Percentiles rank a stretch among this genome's conserved stretches.
Evolutionary conservation across 2,329 filamentous ascomycete species (phyloP).

Genomic region (Macrophomina phaseolina): DNA sequence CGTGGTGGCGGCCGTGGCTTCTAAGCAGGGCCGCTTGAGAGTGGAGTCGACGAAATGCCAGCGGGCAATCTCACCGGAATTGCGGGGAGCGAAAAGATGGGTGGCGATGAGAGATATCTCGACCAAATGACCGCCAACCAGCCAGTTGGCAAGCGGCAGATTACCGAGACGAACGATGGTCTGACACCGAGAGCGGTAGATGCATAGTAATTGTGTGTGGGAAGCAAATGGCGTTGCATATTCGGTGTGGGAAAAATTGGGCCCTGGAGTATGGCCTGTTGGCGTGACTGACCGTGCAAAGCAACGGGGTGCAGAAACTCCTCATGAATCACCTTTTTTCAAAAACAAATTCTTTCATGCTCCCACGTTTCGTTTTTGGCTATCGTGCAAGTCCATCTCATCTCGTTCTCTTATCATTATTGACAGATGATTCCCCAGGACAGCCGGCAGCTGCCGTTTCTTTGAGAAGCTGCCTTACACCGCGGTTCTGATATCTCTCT

Average conservation of each 20-base stretch:
- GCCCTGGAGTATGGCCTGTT: not conserved
- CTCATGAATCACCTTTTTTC: not conserved
- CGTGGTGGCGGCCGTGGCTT: conserved; percentile 45
- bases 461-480: not conserved
- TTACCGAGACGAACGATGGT: not conserved
- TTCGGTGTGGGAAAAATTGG: conserved; percentile 1
- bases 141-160: not conserved
- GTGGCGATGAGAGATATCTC: not conserved
- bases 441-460: not conserved
- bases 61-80: not conserved
- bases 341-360: conserved; percentile 5
- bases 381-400: conserved; percentile 8
- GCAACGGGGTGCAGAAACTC: conserved; percentile 5
- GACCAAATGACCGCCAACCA: not conserved
- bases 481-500: not conserved
- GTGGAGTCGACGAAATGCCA: not conserved
- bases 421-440: not conserved
- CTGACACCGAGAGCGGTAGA: not conserved
- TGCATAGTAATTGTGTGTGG: conserved; percentile 4
- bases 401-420: not conserved
- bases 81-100: not conserved
- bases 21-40: not conserved
- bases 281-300: not conserved
- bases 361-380: not conserved
- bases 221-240: conserved; percentile 11